phyloP scores from a whole-genome alignment of 805 yeast species.

The Metschnikowia lunata region DNA sequence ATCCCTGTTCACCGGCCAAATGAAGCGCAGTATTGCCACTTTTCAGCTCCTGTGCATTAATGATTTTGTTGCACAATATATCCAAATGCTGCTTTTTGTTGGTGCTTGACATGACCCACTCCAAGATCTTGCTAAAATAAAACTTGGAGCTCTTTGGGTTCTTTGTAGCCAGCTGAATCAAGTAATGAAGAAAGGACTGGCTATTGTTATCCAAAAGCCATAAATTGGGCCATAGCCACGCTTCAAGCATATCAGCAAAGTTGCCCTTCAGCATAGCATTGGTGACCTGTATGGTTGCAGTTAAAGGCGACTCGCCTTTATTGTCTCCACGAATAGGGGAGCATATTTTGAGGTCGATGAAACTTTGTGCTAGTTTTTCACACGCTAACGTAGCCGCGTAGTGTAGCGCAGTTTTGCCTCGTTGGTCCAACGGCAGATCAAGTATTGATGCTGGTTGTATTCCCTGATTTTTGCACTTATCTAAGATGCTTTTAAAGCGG shows the following conservation, averaged over 20 bases:
- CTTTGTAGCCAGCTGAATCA: constrained; percentile 46
- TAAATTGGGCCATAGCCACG: constrained; percentile 58
- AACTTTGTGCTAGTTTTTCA: constrained; percentile 29
- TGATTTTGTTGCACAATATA: constrained; percentile 17
- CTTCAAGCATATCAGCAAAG: constrained; percentile 63
- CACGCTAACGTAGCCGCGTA: constrained; percentile 42
- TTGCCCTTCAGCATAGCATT: constrained; percentile 76
- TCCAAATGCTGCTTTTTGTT: constrained; percentile 16
- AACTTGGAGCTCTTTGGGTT: constrained; percentile 33
- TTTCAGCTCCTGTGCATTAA: constrained; percentile 34
- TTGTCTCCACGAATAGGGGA: constrained; percentile 38
- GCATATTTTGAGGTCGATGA: constrained; percentile 31
- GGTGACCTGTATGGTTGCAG: constrained; percentile 79
- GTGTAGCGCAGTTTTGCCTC: constrained; percentile 41
- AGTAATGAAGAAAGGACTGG: constrained; percentile 82
- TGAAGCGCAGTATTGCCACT: constrained; percentile 39
- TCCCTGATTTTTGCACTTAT: constrained; percentile 12
- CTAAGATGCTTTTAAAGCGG: constrained; percentile 22
- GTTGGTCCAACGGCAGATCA: constrained; percentile 37
- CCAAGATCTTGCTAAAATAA: constrained; percentile 32
- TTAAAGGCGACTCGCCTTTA: constrained; percentile 31
- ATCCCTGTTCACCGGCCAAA: constrained; percentile 37
- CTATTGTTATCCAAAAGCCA: constrained; percentile 53
- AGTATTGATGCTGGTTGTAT: constrained; percentile 12
- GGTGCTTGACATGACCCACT: constrained; percentile 26